phyloP scores from a whole-genome alignment of 1,284 basidiomycete species.

The Marasmius sp. region DNA sequence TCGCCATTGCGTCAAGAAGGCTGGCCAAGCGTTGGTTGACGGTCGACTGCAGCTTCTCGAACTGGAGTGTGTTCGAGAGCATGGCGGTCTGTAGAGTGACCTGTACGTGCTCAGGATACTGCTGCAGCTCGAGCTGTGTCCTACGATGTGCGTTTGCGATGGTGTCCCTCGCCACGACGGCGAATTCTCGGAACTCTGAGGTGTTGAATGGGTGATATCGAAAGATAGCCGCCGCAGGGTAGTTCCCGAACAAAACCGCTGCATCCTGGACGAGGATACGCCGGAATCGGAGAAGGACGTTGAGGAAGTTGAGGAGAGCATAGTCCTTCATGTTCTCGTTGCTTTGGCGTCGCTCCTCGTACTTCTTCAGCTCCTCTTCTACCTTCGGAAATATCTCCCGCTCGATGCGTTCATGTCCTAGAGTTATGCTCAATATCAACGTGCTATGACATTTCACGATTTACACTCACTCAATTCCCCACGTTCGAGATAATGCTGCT shows the following conservation, averaged over 20 bases:
- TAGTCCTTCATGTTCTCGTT: slow-evolving; percentile 12
- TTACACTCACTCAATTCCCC: background rate
- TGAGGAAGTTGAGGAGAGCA: slow-evolving; percentile 20
- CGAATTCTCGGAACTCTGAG: slow-evolving; percentile 18
- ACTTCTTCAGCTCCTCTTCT: background rate
- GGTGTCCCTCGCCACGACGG: background rate
- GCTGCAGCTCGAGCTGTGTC: background rate
- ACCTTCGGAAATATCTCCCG: background rate
- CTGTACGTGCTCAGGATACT: background rate
- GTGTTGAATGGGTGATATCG: slow-evolving; percentile 20
- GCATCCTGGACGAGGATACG: slow-evolving; percentile 25
- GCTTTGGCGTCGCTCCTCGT: background rate
- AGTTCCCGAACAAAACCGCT: slow-evolving; percentile 18
- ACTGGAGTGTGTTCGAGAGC: background rate
- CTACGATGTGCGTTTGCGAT: background rate
- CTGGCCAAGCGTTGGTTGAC: background rate
- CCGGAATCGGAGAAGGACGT: slow-evolving; percentile 16
- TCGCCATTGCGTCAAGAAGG: background rate
- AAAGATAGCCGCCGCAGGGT: slow-evolving; percentile 18
- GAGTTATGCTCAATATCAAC: background rate
- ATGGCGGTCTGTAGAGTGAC: background rate
- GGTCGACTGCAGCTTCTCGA: background rate
- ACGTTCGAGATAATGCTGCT: background rate
- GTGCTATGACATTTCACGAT: background rate
- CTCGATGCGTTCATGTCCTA: background rate